Percentiles rank a stretch among this genome's conserved stretches.
Conservation (phyloP, 768 basidiomycete species). For the Guyanaporus albipodus region DNA sequence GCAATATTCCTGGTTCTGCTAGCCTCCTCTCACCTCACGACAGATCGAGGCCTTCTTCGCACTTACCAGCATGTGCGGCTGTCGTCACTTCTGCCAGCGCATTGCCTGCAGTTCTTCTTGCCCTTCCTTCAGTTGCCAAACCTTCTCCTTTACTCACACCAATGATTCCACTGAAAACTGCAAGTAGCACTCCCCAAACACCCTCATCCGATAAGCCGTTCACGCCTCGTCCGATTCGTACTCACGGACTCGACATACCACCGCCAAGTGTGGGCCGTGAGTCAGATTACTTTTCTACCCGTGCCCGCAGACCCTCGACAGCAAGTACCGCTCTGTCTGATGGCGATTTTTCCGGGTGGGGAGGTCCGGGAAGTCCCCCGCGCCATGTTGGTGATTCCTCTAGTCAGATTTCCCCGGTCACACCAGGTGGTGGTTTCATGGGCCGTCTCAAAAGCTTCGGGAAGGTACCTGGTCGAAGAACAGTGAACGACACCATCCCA, state of each 20-base stretch:
- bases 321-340: constrained; percentile 41
- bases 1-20: constrained; percentile 11
- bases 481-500: constrained; percentile 16
- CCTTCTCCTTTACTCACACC: constrained; percentile 58
- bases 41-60: constrained; percentile 21
- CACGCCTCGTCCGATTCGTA: constrained; percentile 37
- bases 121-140: constrained; percentile 39
- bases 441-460: constrained; percentile 76
- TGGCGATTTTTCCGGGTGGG: constrained; percentile 48
- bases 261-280: constrained; percentile 29
- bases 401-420: constrained; percentile 44
- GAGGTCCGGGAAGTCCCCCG: constrained; percentile 35
- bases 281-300: constrained; percentile 52
- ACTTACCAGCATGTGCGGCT: constrained; percentile 32
- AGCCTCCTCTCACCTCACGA: constrained; percentile 31
- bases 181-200: constrained; percentile 43
- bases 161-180: constrained; percentile 47
- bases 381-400: constrained; percentile 24
- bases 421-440: constrained; percentile 62
- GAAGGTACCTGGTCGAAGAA: constrained; percentile 45
- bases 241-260: constrained; percentile 42
- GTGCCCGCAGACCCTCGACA: constrained; percentile 44
- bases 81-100: constrained; percentile 64
- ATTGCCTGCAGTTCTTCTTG: constrained; percentile 59
- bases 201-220: constrained; percentile 31